These are phyloP conservation scores for Avena eriantha DNA, from an alignment of 176 grass and related monocot genomes.

Conservation along the genomic window DNA sequence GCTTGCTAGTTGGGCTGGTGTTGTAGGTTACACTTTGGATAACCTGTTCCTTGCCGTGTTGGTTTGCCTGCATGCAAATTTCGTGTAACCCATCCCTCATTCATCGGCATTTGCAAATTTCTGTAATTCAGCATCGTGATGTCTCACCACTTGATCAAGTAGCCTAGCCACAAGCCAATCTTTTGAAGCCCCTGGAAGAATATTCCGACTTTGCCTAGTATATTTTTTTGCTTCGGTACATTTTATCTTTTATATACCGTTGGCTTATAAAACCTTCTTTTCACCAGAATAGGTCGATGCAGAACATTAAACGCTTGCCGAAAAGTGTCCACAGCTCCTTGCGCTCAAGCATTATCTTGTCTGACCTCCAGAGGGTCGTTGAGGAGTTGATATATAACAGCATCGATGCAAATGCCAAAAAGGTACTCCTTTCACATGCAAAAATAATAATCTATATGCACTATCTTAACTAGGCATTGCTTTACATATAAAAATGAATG, in stretches of 20 bases:
- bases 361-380: constrained; percentile 77
- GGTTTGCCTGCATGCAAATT: not conserved
- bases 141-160: not conserved
- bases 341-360: constrained; percentile 70
- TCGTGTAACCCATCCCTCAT: not conserved
- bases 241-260: not conserved
- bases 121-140: not conserved
- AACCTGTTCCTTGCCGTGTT: not conserved
- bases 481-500: not conserved
- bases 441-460: not conserved
- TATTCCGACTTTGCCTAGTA: not conserved
- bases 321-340: constrained; percentile 64
- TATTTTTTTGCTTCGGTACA: not conserved
- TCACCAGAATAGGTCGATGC: constrained; percentile 50
- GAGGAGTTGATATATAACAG: constrained; percentile 93
- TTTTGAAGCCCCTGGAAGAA: not conserved
- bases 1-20: not conserved
- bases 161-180: not conserved
- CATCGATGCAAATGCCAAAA: constrained; percentile 74
- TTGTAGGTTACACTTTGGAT: not conserved
- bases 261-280: constrained; percentile 31
- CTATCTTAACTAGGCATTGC: constrained; percentile 33
- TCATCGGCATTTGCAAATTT: not conserved
- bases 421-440: constrained; percentile 50
- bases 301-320: constrained; percentile 67